Evolutionary conservation across 495 filamentous ascomycete genomes (phyloP).

Genomic region (Rhypophila decipiens): DNA sequence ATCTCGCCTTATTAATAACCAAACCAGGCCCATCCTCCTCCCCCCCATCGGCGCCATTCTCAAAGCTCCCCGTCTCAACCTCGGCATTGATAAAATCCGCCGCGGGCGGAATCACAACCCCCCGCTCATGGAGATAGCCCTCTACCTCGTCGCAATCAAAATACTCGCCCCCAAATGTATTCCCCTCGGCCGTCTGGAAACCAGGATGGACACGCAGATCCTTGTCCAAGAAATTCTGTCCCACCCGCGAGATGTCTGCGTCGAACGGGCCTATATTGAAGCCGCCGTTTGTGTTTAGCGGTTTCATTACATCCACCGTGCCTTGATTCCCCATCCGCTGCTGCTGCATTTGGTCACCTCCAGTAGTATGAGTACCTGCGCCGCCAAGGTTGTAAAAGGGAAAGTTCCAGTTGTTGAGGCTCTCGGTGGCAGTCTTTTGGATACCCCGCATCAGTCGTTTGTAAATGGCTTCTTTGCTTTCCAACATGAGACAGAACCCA

Average conservation of each 20-base stretch:
- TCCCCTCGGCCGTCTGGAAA: conserved; percentile 35
- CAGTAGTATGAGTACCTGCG: conserved; percentile 56
- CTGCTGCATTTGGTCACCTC: conserved; percentile 6
- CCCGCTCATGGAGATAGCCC: conserved; percentile 55
- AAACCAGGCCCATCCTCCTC: too few species aligned
- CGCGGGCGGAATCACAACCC: conserved; percentile 47
- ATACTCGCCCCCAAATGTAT: conserved; percentile 66
- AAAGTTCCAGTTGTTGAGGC: conserved; percentile 52
- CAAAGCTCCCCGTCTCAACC: conserved; percentile 30
- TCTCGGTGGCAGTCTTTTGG: conserved; percentile 32
- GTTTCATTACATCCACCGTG: conserved; percentile 23
- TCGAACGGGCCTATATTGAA: conserved; percentile 38
- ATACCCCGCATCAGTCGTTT: conserved; percentile 40
- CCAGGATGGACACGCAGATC: conserved; percentile 28
- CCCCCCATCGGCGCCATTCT: conserved; percentile 23
- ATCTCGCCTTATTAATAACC: too few species aligned
- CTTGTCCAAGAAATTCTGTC: conserved; percentile 24
- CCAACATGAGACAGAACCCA: conserved; percentile 56
- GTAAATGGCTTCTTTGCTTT: conserved; percentile 43
- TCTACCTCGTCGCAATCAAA: conserved; percentile 70
- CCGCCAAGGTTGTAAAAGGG: conserved; percentile 64
- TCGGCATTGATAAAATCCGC: conserved; percentile 49
- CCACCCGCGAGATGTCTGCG: conserved; percentile 13
- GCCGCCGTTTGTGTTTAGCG: conserved; percentile 29
- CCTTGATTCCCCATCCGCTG: conserved; percentile 26